phyloP scores from a whole-genome alignment of 2,329 filamentous ascomycete species.

The Penicillium sp. region DNA sequence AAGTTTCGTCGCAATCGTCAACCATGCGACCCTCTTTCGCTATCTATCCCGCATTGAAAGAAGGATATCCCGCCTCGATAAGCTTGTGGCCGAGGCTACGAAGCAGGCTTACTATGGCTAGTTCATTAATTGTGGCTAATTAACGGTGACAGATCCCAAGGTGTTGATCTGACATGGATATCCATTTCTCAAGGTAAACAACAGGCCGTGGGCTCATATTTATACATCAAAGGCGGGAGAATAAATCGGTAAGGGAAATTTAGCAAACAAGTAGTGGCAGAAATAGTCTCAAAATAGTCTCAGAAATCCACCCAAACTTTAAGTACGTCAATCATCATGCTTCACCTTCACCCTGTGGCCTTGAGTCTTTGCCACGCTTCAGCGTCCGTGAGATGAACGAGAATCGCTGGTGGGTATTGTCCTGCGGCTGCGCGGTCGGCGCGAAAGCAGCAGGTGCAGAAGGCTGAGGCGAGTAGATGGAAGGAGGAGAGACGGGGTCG shows the following conservation, averaged over 20 bases:
- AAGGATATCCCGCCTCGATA: too few species aligned
- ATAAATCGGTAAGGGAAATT: neutral
- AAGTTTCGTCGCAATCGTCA: too few species aligned
- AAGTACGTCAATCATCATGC: neutral
- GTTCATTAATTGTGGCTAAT: neutral
- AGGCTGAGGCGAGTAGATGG: slow-evolving; percentile 53
- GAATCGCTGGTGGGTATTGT: neutral
- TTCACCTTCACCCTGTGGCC: neutral
- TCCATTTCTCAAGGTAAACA: neutral
- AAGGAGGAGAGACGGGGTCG: slow-evolving; percentile 71
- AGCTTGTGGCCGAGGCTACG: too few species aligned
- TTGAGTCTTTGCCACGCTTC: slow-evolving; percentile 5
- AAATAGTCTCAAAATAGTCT: neutral
- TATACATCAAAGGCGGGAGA: slow-evolving; percentile 1
- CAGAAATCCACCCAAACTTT: neutral
- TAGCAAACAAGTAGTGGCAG: neutral
- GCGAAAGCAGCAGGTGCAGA: neutral
- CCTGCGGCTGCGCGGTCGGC: neutral
- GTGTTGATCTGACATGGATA: neutral
- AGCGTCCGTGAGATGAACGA: slow-evolving; percentile 13
- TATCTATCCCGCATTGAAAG: too few species aligned
- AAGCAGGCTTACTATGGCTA: neutral
- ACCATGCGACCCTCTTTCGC: too few species aligned
- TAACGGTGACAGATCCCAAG: neutral
- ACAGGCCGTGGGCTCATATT: slow-evolving; percentile 3